Evolutionary conservation across 108 stramenopile genomes (phyloP), one percentile per base, ranked within the genome.

Genomic region (Chaetoceros tenuissimus): DNA sequence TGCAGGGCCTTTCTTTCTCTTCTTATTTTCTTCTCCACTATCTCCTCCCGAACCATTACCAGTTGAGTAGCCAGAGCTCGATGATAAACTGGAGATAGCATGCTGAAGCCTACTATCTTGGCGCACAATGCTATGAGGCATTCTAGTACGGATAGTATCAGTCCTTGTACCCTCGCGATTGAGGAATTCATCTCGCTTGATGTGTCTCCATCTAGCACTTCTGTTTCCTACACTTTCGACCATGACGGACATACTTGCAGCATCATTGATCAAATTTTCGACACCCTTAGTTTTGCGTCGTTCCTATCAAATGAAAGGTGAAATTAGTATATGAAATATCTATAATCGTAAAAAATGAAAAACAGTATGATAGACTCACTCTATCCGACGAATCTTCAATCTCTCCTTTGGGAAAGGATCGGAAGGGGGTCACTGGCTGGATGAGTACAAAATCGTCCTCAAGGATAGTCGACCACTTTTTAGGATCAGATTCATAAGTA

Each of bases 341-440:
- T 24, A 22, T 3, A 66, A 48, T 13, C 51, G 21, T 16, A 30
- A 46, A 68, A 19, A 53, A 21, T 48, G 2, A 67, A 58, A 25
- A 54, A 27, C 18, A 40, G 13, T 13, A 13, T 13, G 13, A 40
- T 13, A 5, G 5, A 40, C 34, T 40, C 13, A 40, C 34, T 13
- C 53, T 59, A 64, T 28, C 55, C 45, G 78, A 53, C 70, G 80
- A 84, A 66, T 87, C 74, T 71, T 89, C 74, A 24, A 89, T 81
- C 66, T 89, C 88, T 34, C 68, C 66, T 64, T 84, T 64, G 44
- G 80, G 77, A 67, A 92, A 87, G 59, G 69, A 90, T 24, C 92
- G 71, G 60, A 89, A 92, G 1, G 89, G 89, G 24, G 89, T 92
- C 3, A 92, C 84, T n/a, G 89, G 89, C 48, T 87, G 83, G 53